These are phyloP conservation scores for Trichoderma virens DNA, from an alignment of 495 filamentous ascomycete genomes.

Conservation along the genomic window DNA sequence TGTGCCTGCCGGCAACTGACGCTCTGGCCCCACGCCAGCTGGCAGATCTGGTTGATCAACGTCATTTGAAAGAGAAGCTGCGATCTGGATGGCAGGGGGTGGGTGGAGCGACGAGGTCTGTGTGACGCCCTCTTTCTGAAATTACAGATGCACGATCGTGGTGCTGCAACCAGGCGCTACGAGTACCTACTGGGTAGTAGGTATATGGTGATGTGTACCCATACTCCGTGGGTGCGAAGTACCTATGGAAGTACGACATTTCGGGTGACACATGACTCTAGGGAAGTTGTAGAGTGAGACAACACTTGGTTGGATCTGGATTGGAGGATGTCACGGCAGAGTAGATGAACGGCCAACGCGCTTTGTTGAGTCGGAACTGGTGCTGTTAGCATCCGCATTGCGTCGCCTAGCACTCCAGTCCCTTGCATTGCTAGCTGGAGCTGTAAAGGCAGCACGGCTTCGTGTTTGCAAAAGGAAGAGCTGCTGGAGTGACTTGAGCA, in stretches of 20 bases:
- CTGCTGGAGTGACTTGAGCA: too few relatives aligned
- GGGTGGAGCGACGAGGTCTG: background rate
- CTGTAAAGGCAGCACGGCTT: too few relatives aligned
- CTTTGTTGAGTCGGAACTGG: background rate
- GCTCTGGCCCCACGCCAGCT: background rate
- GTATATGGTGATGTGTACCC: too few relatives aligned
- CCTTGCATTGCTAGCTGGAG: background rate
- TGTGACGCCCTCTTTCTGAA: background rate
- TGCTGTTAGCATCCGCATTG: background rate
- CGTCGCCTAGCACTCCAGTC: background rate
- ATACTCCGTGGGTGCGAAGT: too few relatives aligned
- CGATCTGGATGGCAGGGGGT: background rate
- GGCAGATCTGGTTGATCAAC: conserved; percentile 1
- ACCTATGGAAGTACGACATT: too few relatives aligned
- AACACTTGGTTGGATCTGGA: background rate
- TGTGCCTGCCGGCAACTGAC: background rate
- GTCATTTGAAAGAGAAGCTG: background rate
- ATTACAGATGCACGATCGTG: background rate
- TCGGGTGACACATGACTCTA: background rate
- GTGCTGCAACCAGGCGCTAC: background rate
- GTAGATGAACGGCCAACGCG: background rate
- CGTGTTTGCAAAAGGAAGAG: too few relatives aligned
- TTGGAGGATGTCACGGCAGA: background rate
- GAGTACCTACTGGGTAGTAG: too few relatives aligned
- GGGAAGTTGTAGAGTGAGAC: conserved; percentile 3